These are phyloP conservation scores for Solanum neorickii DNA, from an alignment of 257 asterid genomes.

Conservation along the genomic window DNA sequence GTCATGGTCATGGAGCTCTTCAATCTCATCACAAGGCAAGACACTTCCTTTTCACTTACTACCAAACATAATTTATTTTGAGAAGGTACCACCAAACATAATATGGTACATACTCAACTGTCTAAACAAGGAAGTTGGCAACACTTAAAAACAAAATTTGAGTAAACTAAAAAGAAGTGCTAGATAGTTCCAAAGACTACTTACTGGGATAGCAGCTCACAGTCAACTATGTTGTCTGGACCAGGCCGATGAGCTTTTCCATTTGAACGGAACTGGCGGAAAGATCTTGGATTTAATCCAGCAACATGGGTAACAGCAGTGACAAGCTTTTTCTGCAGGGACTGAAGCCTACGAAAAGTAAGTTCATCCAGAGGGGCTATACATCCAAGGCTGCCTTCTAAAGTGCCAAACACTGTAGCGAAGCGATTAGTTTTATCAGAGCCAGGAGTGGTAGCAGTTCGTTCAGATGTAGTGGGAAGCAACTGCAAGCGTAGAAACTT, in stretches of 20 bases:
- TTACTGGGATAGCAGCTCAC: constrained; percentile 84
- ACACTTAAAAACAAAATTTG: not conserved
- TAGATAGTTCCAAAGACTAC: constrained; percentile 11
- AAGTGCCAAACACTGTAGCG: constrained; percentile 81
- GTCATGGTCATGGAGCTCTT: not conserved
- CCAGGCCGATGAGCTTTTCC: constrained; percentile 99
- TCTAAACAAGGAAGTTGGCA: not conserved
- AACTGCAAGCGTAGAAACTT: constrained; percentile 83
- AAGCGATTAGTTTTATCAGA: constrained; percentile 94
- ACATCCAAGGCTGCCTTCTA: constrained; percentile 92
- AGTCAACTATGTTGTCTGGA: constrained; percentile 91
- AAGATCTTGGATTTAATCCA: constrained; percentile 87
- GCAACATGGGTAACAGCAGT: constrained; percentile 83
- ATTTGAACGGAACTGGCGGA: constrained; percentile 68
- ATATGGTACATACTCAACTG: not conserved
- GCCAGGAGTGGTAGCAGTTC: constrained; percentile 34
- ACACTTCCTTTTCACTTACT: not conserved
- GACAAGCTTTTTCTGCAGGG: constrained; percentile 88
- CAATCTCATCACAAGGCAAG: not conserved
- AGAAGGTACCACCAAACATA: not conserved
- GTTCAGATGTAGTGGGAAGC: constrained; percentile 69
- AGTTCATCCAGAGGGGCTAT: constrained; percentile 96
- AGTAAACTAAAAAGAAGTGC: not conserved
- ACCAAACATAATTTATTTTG: not conserved
- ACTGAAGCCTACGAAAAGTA: constrained; percentile 88